These are phyloP conservation scores for Echium plantagineum DNA, from an alignment of 257 asterid genomes.

Conservation along the genomic window DNA sequence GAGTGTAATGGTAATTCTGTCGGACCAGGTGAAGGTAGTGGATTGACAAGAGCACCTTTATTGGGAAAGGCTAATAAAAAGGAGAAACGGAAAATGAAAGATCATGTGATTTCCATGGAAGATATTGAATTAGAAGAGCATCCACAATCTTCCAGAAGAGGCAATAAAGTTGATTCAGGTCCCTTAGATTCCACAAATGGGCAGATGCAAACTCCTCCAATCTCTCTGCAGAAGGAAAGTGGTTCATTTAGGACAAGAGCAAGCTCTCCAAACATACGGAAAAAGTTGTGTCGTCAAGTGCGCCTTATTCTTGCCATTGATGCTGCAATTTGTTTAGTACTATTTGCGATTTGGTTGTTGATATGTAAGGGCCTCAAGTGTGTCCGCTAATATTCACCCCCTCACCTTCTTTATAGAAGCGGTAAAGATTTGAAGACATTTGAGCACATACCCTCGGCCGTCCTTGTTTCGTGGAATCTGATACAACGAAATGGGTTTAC, in stretches of 20 bases:
- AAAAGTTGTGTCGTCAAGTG: slow-evolving; percentile 57
- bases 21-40: slow-evolving; percentile 19
- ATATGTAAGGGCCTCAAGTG: slow-evolving; percentile 59
- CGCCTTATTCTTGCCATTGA: slow-evolving; percentile 55
- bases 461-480: neutral
- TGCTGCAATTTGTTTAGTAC: slow-evolving; percentile 41
- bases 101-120: slow-evolving; percentile 25
- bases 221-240: slow-evolving; percentile 24
- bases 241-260: slow-evolving; percentile 24
- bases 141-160: slow-evolving; percentile 28
- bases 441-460: too few relatives aligned
- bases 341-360: slow-evolving; percentile 52
- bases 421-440: too few relatives aligned
- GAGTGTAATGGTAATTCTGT: slow-evolving; percentile 13
- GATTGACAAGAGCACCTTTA: slow-evolving; percentile 53
- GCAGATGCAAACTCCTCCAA: slow-evolving; percentile 24
- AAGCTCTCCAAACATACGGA: slow-evolving; percentile 25
- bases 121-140: slow-evolving; percentile 45
- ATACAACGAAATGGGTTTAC: neutral
- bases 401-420: neutral
- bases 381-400: slow-evolving; percentile 23
- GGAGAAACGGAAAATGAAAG: slow-evolving; percentile 45
- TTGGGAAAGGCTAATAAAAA: slow-evolving; percentile 47
- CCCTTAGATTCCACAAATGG: slow-evolving; percentile 18
- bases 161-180: slow-evolving; percentile 18